Conservation (phyloP, 306 rosid species). For the Mucuna pruriens region DNA sequence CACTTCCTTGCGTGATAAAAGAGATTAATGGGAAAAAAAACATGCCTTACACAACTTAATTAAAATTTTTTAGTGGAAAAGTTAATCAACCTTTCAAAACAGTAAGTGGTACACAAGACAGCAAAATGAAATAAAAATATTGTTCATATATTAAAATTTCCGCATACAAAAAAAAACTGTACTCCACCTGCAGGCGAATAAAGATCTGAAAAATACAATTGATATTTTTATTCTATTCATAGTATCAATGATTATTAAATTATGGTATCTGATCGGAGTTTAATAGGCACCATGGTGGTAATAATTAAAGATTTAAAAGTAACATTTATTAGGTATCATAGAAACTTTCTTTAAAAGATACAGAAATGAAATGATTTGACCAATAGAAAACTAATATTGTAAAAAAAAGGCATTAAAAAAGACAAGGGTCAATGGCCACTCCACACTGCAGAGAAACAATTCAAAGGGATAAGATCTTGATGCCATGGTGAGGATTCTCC, state of each 20-base stretch:
- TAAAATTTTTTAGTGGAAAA: not conserved
- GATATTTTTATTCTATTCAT: not conserved
- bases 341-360: slow-evolving; percentile 28
- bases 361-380: slow-evolving; percentile 27
- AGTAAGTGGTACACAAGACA: not conserved
- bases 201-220: not conserved
- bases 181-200: not conserved
- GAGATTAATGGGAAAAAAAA: not conserved
- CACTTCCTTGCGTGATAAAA: slow-evolving; percentile 21
- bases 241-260: slow-evolving; percentile 22
- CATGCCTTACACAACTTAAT: not conserved
- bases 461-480: slow-evolving; percentile 37
- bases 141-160: not conserved
- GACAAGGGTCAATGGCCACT: slow-evolving; percentile 38
- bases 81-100: not conserved
- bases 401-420: slow-evolving; percentile 27
- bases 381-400: not conserved
- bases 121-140: not conserved
- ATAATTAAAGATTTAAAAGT: slow-evolving; percentile 12
- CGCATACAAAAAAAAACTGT: not conserved
- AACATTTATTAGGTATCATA: slow-evolving; percentile 25
- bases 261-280: not conserved
- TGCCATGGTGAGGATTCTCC: slow-evolving; percentile 11
- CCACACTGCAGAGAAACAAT: slow-evolving; percentile 27
- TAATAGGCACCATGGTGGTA: not conserved